These are phyloP conservation scores for Diophrys appendiculata DNA, from an alignment of 73 alveolate genomes.

Conservation along the genomic window DNA sequence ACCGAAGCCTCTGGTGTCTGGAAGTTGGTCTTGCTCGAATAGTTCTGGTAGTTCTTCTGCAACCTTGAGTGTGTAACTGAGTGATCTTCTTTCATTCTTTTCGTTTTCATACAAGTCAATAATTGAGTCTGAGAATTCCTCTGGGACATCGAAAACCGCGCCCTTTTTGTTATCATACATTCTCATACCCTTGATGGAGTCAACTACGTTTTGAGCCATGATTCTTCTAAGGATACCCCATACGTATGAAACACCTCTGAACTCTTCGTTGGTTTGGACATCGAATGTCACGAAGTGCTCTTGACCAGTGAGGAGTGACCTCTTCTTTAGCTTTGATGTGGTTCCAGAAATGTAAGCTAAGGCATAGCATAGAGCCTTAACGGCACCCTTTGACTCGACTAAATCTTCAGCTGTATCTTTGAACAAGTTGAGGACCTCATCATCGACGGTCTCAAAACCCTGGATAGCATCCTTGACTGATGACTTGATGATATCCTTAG, in stretches of 20 bases:
- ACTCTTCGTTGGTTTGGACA: slow-evolving; percentile 7
- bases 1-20: neutral
- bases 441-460: slow-evolving; percentile 80
- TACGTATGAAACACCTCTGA: slow-evolving; percentile 16
- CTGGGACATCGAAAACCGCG: slow-evolving; percentile 55
- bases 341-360: slow-evolving; percentile 76
- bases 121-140: slow-evolving; percentile 14
- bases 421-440: slow-evolving; percentile 79
- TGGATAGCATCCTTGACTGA: slow-evolving; percentile 82
- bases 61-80: slow-evolving; percentile 26
- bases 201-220: slow-evolving; percentile 9
- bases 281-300: slow-evolving; percentile 46
- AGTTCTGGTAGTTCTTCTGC: slow-evolving; percentile 57
- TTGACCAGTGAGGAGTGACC: slow-evolving; percentile 50
- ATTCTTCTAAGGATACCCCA: slow-evolving; percentile 31
- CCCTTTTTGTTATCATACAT: slow-evolving; percentile 35
- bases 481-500: slow-evolving; percentile 87
- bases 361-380: slow-evolving; percentile 76
- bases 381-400: slow-evolving; percentile 70
- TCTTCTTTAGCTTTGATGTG: slow-evolving; percentile 17
- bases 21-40: slow-evolving; percentile 13
- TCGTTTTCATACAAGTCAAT: slow-evolving; percentile 33
- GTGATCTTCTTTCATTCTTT: slow-evolving; percentile 4
- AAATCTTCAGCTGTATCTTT: slow-evolving; percentile 84
- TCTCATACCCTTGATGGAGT: slow-evolving; percentile 29